Evolutionary conservation across 331 rosid species (phyloP), one percentile per base, ranked within the genome.

Genomic region (Quercus phellos): DNA sequence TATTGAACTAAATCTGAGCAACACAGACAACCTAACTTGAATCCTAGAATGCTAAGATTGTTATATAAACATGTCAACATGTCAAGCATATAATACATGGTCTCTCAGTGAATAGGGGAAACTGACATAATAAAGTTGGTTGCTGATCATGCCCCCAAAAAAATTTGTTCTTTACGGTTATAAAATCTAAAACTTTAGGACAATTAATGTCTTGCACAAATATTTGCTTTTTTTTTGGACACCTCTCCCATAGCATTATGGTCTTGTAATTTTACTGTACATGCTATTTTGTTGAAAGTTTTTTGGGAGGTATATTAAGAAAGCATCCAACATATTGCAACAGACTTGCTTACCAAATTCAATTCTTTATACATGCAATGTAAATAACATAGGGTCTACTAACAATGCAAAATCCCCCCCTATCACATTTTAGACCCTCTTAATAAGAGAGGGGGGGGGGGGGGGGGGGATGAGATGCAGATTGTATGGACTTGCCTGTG

Each of bases 401-500:
- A 63, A 29, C 43, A 5, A 5, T 14, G 2, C 42, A 27, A 63
- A 27, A 63, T 14, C 21, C 42, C 69, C 69, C 26, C 1, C 1
- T 58, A 22, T 19, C 64, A 22, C 64, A 58, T 19, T 17, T 66
- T 66, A 2, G 7, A 19, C 72, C 32, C 74, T 75, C 77, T 60
- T 56, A 73, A 68, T 38, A 24, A 56, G 55, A 11, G 27, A 0
- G 42, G 6, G 43, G 22, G 38, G 17, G 54, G 46, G 61, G n/a
- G 29, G 22, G 29, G 2, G 53, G 24, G 29, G 17, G 19, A 70
- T 50, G 38, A 77, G 18, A 4, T 26, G 32, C 22, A 83, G 66
- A 75, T 42, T 51, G 69, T 24, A 77, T 68, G 72, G 68, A 94
- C 91, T 88, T 88, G 79, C 99, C 99, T 91, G 97, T 68, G 91